These are phyloP conservation scores for Tanacetum coccineum DNA, from an alignment of 129 eudicot genomes.

Conservation along the genomic window DNA sequence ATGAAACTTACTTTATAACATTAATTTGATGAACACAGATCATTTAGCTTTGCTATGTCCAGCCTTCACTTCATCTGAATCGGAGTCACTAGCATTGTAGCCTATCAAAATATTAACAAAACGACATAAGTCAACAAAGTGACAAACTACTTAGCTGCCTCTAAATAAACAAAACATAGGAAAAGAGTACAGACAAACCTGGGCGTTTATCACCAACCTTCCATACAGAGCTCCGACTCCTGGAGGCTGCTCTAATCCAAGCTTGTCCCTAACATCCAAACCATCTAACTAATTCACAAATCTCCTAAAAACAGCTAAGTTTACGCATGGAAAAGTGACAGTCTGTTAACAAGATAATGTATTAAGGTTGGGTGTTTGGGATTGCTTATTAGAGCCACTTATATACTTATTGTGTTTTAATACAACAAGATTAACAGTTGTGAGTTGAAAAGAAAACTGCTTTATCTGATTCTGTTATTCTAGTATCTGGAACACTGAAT, in stretches of 20 bases:
- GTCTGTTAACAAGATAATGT: not conserved
- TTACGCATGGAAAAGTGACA: not conserved
- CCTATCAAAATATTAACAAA: constrained; percentile 26
- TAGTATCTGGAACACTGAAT: too few species aligned
- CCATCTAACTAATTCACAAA: constrained; percentile 17
- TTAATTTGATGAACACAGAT: constrained; percentile 7
- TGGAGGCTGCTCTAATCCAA: constrained; percentile 54
- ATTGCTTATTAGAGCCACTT: too few species aligned
- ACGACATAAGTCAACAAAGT: constrained; percentile 17
- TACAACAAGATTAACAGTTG: too few species aligned
- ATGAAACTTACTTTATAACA: constrained; percentile 20
- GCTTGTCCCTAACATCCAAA: constrained; percentile 55
- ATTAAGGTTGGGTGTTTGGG: not conserved
- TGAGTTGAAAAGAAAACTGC: too few species aligned
- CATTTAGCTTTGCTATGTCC: constrained; percentile 27
- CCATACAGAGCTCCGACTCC: constrained; percentile 38
- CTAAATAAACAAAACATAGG: not conserved
- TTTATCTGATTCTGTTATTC: too few species aligned
- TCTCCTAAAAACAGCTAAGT: constrained; percentile 11
- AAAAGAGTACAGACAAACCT: constrained; percentile 13
- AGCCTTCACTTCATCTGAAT: constrained; percentile 32
- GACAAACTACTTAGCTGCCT: constrained; percentile 1
- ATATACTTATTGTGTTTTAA: too few species aligned
- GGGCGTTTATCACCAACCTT: constrained; percentile 40
- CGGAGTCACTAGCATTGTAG: constrained; percentile 41